phyloP scores from a whole-genome alignment of 805 yeast species.

The Wickerhamomyces subpelliculosus region DNA sequence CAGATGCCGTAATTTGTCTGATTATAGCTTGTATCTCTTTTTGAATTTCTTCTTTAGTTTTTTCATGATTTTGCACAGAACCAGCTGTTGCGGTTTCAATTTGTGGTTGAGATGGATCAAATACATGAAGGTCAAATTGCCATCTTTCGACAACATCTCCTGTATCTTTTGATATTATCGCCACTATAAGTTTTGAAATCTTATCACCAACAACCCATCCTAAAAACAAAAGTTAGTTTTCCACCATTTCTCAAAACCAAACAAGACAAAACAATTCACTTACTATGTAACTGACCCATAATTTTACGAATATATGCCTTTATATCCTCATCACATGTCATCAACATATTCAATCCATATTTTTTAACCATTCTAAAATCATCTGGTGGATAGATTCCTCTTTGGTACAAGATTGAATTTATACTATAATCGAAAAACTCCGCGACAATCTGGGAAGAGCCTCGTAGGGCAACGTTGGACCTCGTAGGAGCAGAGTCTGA shows the following conservation, averaged over 20 bases:
- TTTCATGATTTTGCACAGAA: conserved; percentile 1
- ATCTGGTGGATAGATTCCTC: conserved; percentile 85
- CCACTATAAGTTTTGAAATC: conserved; percentile 63
- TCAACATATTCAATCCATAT: conserved; percentile 70
- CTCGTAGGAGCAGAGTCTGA: conserved; percentile 26
- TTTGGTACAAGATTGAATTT: conserved; percentile 74
- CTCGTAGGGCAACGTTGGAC: conserved; percentile 47
- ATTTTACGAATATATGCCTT: conserved; percentile 59
- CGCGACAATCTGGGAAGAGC: conserved; percentile 71
- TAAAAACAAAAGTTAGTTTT: background rate
- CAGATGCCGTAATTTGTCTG: conserved; percentile 84
- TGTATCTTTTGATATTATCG: conserved; percentile 59
- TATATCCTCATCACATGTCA: conserved; percentile 71
- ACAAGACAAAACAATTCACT: background rate
- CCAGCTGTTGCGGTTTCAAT: conserved; percentile 4
- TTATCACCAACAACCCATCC: conserved; percentile 68
- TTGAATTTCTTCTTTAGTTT: conserved; percentile 44
- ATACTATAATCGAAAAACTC: conserved; percentile 82
- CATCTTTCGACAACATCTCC: conserved; percentile 75
- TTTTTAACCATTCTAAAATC: conserved; percentile 74
- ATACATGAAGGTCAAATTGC: conserved; percentile 66
- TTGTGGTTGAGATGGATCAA: conserved; percentile 14
- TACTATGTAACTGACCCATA: conserved; percentile 53
- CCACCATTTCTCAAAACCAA: no score
- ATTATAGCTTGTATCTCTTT: conserved; percentile 78